Base-by-base conservation (phyloP, 176 grass and related monocot genomes). In the Eleusine coracana region DNA sequence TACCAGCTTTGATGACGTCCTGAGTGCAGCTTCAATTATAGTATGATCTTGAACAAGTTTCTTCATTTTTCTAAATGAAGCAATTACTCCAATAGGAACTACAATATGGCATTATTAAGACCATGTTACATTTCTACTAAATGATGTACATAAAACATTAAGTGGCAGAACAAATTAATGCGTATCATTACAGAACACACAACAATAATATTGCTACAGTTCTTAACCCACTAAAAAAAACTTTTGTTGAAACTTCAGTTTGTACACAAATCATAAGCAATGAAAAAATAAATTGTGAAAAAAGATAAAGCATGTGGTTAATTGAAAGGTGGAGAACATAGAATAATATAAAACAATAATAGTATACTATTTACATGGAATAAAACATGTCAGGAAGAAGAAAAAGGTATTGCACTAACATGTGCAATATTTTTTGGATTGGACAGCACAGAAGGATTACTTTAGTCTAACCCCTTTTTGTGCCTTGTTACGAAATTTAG, bases 1-100 rank as follows among this genome's bases (percentile, higher is more conserved):
- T 90, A 99, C 97, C 80, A 99, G 82, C 48, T 96, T 86, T 17
- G 89, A 63, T 74, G 91, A 99, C 77, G 97, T 92, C 81, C 85
- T 90, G 64, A 99, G 90, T 81, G 93, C 91, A 76, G 89, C 89
- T 86, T 86, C 91, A 85, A 96, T 90, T 71, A 92, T 66, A 54
- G 81, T 87, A 55, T 83, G 77, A 17, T 96, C 91, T 48, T 94
- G 84, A 71, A 71, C 77, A 31, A 99, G 93, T 87, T 88, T 99
- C 89, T 94, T 99, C 91, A 99, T 96, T 87, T 80, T 99, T 84
- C 93, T 92, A 56, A 99, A 99, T 28, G 93, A 96, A 70, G 93
- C 87, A 10, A 99, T 92, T 62, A 87, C 61, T 83, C 82, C 71
- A 76, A 96, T 75, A 68, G 96, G 91, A 89, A 99, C 96, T 99